phyloP scores from a whole-genome alignment of 768 basidiomycete genomes.

The Termitomyces heimii region DNA sequence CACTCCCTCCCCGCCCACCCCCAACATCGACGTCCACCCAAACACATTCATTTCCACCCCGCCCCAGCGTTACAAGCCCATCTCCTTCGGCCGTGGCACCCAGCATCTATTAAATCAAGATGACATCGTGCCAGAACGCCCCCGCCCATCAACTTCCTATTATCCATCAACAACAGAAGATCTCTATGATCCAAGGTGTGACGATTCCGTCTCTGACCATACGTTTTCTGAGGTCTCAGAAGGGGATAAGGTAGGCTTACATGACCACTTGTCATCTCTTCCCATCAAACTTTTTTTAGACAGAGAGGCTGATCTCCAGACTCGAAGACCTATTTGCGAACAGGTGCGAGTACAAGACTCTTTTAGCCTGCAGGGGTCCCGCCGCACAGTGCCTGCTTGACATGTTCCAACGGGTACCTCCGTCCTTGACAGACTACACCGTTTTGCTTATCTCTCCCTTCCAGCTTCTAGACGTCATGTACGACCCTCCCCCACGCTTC shows the following conservation, averaged over 20 bases:
- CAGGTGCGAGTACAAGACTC: neutral
- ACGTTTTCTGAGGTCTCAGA: slow-evolving; percentile 1
- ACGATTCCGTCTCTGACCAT: neutral
- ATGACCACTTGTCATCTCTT: neutral
- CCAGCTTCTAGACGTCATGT: slow-evolving; percentile 3
- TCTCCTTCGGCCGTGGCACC: slow-evolving; percentile 7
- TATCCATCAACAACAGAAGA: neutral
- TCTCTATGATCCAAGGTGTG: neutral
- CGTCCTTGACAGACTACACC: too few species aligned
- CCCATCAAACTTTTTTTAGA: neutral
- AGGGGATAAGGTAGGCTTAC: neutral
- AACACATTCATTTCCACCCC: neutral
- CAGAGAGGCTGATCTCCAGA: neutral
- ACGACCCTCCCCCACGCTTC: slow-evolving; percentile 1
- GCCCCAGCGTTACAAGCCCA: slow-evolving; percentile 1
- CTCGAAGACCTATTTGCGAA: slow-evolving; percentile 1
- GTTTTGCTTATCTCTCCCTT: neutral
- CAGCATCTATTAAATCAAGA: slow-evolving; percentile 6
- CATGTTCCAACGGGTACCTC: slow-evolving; percentile 5
- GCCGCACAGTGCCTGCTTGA: slow-evolving; percentile 2
- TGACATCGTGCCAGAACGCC: neutral
- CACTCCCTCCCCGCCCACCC: too few species aligned
- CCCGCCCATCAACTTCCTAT: neutral
- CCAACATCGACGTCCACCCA: neutral
- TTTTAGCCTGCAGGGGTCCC: neutral